Percentiles rank a stretch among this genome's conserved stretches.
Conservation (phyloP, 805 yeast species). For the Teunomyces cretensis region DNA sequence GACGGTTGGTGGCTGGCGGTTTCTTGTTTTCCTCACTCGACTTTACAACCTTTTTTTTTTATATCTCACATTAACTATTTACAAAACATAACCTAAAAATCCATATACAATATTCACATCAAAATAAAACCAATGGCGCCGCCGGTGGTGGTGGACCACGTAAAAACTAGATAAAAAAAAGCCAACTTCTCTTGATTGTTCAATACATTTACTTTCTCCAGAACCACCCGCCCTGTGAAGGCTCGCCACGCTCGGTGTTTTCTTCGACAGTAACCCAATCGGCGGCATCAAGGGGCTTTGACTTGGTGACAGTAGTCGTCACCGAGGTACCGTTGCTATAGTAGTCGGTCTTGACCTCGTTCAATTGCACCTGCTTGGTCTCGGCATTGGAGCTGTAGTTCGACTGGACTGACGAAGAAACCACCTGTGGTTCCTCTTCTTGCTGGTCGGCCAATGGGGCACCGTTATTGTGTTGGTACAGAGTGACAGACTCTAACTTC, state of each 20-base stretch:
- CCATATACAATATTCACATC: not conserved
- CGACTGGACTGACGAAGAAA: constrained; percentile 29
- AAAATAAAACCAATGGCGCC: not conserved
- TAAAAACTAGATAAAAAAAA: not conserved
- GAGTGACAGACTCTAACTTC: not conserved
- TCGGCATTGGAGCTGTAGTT: constrained; percentile 25
- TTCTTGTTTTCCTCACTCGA: not conserved
- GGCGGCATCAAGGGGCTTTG: constrained; percentile 33
- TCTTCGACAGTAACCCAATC: constrained; percentile 35
- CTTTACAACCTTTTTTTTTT: constrained; percentile 1
- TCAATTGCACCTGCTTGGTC: constrained; percentile 26
- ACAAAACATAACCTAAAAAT: constrained; percentile 1
- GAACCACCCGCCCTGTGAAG: constrained; percentile 20
- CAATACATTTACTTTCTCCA: constrained; percentile 14
- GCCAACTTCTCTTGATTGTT: not conserved
- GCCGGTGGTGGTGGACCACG: too few species aligned
- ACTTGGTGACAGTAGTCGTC: constrained; percentile 28
- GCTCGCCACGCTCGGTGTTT: constrained; percentile 13
- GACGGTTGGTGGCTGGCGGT: not conserved
- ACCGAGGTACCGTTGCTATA: constrained; percentile 38
- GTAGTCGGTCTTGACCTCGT: constrained; percentile 32
- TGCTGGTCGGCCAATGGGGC: not conserved
- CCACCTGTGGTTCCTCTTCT: constrained; percentile 11
- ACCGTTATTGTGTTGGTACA: too few species aligned
- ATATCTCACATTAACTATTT: not conserved